Conservation (phyloP, 176 grass and related monocot species). For the Oryza australiensis region DNA sequence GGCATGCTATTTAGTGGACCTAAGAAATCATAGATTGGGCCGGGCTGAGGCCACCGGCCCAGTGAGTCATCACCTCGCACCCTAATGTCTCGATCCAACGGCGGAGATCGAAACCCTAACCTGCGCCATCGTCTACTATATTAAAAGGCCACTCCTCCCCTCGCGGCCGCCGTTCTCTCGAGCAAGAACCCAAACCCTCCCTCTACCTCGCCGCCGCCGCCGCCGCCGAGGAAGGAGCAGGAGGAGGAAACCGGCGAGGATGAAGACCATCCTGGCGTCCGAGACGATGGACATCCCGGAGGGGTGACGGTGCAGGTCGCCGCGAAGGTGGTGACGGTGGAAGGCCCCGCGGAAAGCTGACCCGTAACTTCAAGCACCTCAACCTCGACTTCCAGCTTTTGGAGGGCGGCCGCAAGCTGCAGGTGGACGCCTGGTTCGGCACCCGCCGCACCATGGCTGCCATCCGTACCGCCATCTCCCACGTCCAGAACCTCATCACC, state of each 20-base stretch:
- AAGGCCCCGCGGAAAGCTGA: slow-evolving; percentile 77
- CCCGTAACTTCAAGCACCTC: slow-evolving; percentile 91
- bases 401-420: slow-evolving; percentile 71
- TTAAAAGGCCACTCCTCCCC: neutral
- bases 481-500: slow-evolving; percentile 91
- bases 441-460: slow-evolving; percentile 87
- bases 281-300: slow-evolving; percentile 89
- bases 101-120: slow-evolving; percentile 26
- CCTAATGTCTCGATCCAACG: slow-evolving; percentile 23
- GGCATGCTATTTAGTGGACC: no score
- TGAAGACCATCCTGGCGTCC: slow-evolving; percentile 89
- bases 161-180: neutral
- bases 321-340: slow-evolving; percentile 70
- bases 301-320: slow-evolving; percentile 66
- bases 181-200: neutral
- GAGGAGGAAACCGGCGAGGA: slow-evolving; percentile 27
- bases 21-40: neutral
- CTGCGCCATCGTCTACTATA: neutral
- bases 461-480: slow-evolving; percentile 90
- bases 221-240: neutral
- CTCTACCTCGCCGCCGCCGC: neutral
- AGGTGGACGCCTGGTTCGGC: slow-evolving; percentile 96
- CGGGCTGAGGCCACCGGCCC: neutral
- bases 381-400: slow-evolving; percentile 94
- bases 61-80: neutral